Base-by-base conservation (phyloP, 148 eudicot genomes). In the Pharnaceum exiguum region DNA sequence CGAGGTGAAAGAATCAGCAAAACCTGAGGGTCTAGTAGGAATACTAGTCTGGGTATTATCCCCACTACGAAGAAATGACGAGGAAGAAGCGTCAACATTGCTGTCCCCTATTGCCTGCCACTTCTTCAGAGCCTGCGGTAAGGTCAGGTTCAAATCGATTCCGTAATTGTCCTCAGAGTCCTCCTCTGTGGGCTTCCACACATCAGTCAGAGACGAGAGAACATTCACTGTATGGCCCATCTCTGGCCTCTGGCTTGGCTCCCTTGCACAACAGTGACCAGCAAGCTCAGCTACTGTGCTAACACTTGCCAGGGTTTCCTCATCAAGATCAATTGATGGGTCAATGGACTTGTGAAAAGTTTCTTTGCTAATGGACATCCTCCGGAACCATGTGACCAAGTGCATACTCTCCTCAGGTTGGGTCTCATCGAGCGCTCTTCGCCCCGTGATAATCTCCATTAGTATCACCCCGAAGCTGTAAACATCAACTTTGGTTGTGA, bases 151-250 rank as follows among this genome's bases (percentile, higher is more conserved):
- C 17, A 59, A 49, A 38, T 70, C 77, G 9, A 65, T 61, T 29
- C 75, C 86, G 43, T 66, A 65, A 5, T 40, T 16, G 30, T 75
- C 77, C 46, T 84, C 87, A 0, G 57, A 51, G 37, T 79, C 75
- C 4, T 69, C 70, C 40, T 75, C 76, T 1, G 79, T 16, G 1
- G 95, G 95, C 62, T 77, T 84, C 95, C 95, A 87, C n/a, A 75
- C 63, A 68, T 87, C 81, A 8, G 73, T 62, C 1, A 87, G 82
- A 7, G 85, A 67, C 0, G 95, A 87, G 11, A 87, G 75, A 28
- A 81, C 85, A 13, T 81, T 83, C 16, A 87, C 95, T 0, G 60
- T 70, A n/a, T 87, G 87, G 2, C 87, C 68, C 90, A 87, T 87
- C 26, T 87, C 90, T 2, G 95, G 95, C 63, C 95, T 75, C 62